Percentiles rank a stretch among this genome's conserved stretches.
phyloP scores from a whole-genome alignment of 371 early-diverging fungal genomes.

The Apophysomyces sp. region DNA sequence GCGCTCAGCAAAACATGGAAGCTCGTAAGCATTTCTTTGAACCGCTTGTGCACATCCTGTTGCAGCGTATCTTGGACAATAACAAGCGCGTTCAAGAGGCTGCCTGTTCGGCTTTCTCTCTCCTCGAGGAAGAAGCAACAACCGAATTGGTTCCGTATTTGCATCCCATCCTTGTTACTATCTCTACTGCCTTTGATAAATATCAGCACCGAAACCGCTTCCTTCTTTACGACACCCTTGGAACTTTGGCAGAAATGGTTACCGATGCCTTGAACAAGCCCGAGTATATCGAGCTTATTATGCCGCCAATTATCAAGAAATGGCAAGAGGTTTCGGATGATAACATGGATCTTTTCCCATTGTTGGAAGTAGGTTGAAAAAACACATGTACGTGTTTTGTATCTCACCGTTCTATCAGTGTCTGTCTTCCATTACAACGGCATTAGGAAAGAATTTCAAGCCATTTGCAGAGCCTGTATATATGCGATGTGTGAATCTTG shows the following conservation, averaged over 20 bases:
- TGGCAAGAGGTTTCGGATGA: slow-evolving; percentile 79
- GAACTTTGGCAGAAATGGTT: slow-evolving; percentile 91
- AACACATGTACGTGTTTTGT: not conserved
- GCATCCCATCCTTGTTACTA: slow-evolving; percentile 75
- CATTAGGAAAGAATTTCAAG: slow-evolving; percentile 77
- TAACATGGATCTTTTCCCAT: slow-evolving; percentile 83
- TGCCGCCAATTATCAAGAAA: slow-evolving; percentile 82
- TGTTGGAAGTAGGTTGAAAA: slow-evolving; percentile 69
- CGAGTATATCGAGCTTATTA: slow-evolving; percentile 71
- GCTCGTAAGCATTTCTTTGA: slow-evolving; percentile 72
- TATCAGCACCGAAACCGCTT: slow-evolving; percentile 91
- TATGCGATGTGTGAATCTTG: slow-evolving; percentile 74
- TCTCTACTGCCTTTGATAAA: slow-evolving; percentile 74
- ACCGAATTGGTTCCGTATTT: slow-evolving; percentile 78
- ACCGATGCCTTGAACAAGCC: slow-evolving; percentile 74
- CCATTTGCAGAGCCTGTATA: slow-evolving; percentile 77
- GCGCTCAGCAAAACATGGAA: slow-evolving; percentile 53
- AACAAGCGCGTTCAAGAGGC: slow-evolving; percentile 96
- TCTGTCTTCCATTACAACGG: slow-evolving; percentile 77
- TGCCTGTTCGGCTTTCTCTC: slow-evolving; percentile 90
- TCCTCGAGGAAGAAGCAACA: slow-evolving; percentile 86
- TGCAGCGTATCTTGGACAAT: slow-evolving; percentile 80
- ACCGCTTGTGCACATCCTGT: slow-evolving; percentile 75
- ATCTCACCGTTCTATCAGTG: slow-evolving; percentile 42
- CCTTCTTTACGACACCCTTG: slow-evolving; percentile 92